A percentile compares a stretch with the other conserved stretches of the same genome.
These are phyloP conservation scores for Acacia crassicarpa DNA, from an alignment of 306 rosid genomes.

Conservation along the genomic window DNA sequence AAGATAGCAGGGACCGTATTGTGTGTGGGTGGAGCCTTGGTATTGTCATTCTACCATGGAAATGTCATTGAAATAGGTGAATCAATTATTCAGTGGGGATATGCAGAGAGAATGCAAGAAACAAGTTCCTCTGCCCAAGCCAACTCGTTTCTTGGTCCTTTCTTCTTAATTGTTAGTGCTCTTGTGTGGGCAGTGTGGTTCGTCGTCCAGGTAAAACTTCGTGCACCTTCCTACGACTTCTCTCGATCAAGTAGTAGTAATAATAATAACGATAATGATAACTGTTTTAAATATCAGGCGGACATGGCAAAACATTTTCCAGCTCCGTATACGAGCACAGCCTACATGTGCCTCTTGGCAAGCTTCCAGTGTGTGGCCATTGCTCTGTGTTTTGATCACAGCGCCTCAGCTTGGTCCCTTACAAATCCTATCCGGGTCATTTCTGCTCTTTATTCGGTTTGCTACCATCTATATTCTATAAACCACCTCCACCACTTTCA, in stretches of 20 bases:
- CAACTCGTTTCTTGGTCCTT: conserved; percentile 51
- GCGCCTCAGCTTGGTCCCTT: conserved; percentile 62
- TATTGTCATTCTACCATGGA: conserved; percentile 82
- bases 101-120: conserved; percentile 40
- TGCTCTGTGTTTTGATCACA: conserved; percentile 45
- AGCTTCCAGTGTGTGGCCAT: conserved; percentile 61
- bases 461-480: not conserved
- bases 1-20: conserved; percentile 66
- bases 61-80: conserved; percentile 41
- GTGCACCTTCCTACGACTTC: not conserved
- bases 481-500: not conserved
- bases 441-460: conserved; percentile 60
- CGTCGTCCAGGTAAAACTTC: conserved; percentile 54
- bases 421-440: conserved; percentile 39
- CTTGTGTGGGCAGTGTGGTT: conserved; percentile 63
- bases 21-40: conserved; percentile 72
- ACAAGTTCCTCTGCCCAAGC: conserved; percentile 23
- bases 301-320: conserved; percentile 52
- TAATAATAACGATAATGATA: not conserved
- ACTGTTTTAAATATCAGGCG: conserved; percentile 43
- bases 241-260: not conserved
- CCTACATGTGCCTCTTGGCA: conserved; percentile 61
- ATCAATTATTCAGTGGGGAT: conserved; percentile 65
- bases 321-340: conserved; percentile 71
- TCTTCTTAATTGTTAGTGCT: conserved; percentile 46